Conservation (phyloP, 495 filamentous ascomycete species). For the Sordaria brevicollis region DNA sequence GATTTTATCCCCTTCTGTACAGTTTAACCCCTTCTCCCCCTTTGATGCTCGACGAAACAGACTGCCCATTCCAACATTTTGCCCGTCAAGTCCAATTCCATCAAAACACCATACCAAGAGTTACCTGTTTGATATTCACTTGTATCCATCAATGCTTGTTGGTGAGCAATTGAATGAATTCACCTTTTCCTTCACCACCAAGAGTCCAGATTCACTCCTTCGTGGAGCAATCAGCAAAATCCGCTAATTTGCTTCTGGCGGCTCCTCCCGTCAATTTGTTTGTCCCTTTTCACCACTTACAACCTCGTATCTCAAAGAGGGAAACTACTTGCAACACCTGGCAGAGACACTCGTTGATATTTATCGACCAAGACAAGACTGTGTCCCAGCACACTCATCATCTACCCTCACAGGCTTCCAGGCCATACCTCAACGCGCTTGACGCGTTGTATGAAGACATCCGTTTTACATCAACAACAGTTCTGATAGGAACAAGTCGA, state of each 20-base stretch:
- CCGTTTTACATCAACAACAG: background rate
- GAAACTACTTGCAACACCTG: background rate
- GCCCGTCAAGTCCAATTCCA: too few relatives aligned
- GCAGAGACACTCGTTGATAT: background rate
- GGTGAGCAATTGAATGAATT: background rate
- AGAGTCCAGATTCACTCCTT: background rate
- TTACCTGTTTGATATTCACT: background rate
- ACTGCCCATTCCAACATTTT: background rate
- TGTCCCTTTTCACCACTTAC: background rate
- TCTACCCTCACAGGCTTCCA: background rate
- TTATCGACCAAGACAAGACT: background rate
- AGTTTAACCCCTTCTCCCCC: background rate
- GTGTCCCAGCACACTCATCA: background rate
- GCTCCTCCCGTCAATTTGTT: background rate
- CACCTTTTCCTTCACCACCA: background rate
- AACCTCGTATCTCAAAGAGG: too few relatives aligned
- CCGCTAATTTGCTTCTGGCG: background rate
- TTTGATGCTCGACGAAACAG: background rate
- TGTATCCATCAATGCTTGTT: too few relatives aligned
- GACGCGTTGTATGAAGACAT: background rate
- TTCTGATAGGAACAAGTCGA: background rate
- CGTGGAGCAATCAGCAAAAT: background rate
- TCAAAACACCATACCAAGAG: background rate
- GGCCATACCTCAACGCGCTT: background rate
- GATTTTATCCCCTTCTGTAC: background rate